phyloP scores from a whole-genome alignment of 306 rosid genomes.

The Malus domestica region DNA sequence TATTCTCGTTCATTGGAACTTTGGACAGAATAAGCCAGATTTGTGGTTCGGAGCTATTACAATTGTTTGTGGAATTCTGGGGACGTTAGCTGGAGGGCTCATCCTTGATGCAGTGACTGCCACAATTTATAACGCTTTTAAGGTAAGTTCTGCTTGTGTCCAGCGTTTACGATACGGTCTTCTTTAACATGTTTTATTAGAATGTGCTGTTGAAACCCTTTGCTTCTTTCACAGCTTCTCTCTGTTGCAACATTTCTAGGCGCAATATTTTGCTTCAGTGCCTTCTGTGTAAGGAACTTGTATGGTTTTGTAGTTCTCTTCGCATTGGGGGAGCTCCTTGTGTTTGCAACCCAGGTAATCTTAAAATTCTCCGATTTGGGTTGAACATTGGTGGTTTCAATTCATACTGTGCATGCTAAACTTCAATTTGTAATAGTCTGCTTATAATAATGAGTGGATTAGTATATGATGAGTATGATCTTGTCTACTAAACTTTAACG shows the following conservation, averaged over 20 bases:
- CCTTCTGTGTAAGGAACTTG: slow-evolving; percentile 67
- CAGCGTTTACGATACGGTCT: background rate
- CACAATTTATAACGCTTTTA: slow-evolving; percentile 75
- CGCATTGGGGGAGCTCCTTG: slow-evolving; percentile 69
- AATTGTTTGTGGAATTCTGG: slow-evolving; percentile 71
- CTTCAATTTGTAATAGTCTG: background rate
- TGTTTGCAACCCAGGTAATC: slow-evolving; percentile 81
- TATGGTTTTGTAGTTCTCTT: slow-evolving; percentile 56
- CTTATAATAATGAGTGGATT: background rate
- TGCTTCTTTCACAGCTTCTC: slow-evolving; percentile 61
- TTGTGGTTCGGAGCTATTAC: slow-evolving; percentile 81
- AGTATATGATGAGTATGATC: background rate
- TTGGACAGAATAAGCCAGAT: slow-evolving; percentile 70
- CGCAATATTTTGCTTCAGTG: slow-evolving; percentile 70
- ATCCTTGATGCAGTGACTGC: slow-evolving; percentile 70
- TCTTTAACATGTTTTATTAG: background rate
- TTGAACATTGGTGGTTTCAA: background rate
- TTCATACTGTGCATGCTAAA: background rate
- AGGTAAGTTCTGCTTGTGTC: slow-evolving; percentile 43
- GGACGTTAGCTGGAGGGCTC: slow-evolving; percentile 80
- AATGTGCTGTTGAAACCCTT: slow-evolving; percentile 6
- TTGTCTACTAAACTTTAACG: background rate
- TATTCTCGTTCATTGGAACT: slow-evolving; percentile 11
- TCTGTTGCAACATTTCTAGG: slow-evolving; percentile 77
- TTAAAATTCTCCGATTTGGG: slow-evolving; percentile 2